Percentiles rank a stretch among this genome's conserved stretches.
phyloP scores from a whole-genome alignment of 1,284 basidiomycete genomes.

The Ganoderma lucidum region DNA sequence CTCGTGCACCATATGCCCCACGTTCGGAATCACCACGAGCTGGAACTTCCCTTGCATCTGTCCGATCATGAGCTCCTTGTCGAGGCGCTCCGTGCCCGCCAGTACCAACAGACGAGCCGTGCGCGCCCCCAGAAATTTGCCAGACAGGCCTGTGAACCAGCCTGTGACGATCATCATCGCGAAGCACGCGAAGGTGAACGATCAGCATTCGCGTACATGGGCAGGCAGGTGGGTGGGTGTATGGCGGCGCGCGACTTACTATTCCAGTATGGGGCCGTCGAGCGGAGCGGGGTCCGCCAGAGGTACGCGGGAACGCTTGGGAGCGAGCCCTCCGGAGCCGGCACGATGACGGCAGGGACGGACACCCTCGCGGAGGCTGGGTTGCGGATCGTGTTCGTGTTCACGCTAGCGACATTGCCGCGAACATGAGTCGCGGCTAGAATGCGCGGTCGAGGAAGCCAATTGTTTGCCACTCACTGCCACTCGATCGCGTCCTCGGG shows the following conservation, averaged over 20 bases:
- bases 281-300: constrained; percentile 88
- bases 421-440: constrained; percentile 8
- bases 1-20: constrained; percentile 96
- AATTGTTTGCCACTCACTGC: constrained; percentile 75
- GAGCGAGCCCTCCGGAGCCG: constrained; percentile 50
- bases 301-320: constrained; percentile 51
- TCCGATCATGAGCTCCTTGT: constrained; percentile 95
- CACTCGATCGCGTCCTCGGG: constrained; percentile 91
- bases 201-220: not conserved
- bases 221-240: not conserved
- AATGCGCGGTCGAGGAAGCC: not conserved
- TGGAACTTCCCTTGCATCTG: constrained; percentile 99
- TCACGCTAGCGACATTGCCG: constrained; percentile 56
- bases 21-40: constrained; percentile 85
- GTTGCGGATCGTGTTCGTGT: constrained; percentile 84
- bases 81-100: constrained; percentile 93
- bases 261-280: constrained; percentile 91
- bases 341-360: constrained; percentile 78
- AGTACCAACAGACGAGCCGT: constrained; percentile 89
- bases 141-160: constrained; percentile 91
- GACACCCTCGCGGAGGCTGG: constrained; percentile 83
- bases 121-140: constrained; percentile 77
- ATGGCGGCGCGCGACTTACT: constrained; percentile 55
- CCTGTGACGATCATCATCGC: constrained; percentile 51
- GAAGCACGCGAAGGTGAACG: not conserved